These are phyloP conservation scores for Hyphopichia fennica DNA, from an alignment of 1,139 yeast genomes.

Conservation along the genomic window DNA sequence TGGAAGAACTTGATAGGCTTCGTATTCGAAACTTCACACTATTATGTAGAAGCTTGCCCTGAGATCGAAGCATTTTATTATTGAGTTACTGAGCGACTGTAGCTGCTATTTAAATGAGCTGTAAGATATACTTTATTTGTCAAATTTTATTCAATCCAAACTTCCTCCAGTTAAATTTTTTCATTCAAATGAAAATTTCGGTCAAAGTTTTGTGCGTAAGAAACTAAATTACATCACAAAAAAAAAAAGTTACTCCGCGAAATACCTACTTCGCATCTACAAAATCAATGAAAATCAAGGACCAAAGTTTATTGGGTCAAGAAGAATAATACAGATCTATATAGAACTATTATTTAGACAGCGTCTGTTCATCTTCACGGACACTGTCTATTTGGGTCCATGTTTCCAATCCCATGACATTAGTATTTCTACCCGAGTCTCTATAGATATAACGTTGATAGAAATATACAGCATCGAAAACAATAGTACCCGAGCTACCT, in stretches of 20 bases:
- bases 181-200: not conserved
- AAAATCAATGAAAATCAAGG: too few relatives aligned
- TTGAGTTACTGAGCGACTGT: too few relatives aligned
- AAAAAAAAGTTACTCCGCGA: too few relatives aligned
- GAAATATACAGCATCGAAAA: conserved; percentile 75
- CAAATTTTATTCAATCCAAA: too few relatives aligned
- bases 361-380: not conserved
- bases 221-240: not conserved
- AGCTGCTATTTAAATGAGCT: too few relatives aligned
- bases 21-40: conserved; percentile 1
- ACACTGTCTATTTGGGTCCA: conserved; percentile 15
- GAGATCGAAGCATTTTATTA: not conserved
- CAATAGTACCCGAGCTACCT: conserved; percentile 84
- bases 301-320: too few relatives aligned
- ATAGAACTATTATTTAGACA: not conserved
- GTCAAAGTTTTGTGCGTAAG: not conserved
- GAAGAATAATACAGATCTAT: too few relatives aligned
- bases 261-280: too few relatives aligned
- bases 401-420: conserved; percentile 25
- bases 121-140: too few relatives aligned
- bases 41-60: not conserved
- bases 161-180: not conserved
- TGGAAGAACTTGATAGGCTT: not conserved
- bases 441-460: conserved; percentile 54
- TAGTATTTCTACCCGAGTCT: conserved; percentile 24